Percentiles rank a stretch among this genome's conserved stretches.
These are phyloP conservation scores for Boletus tylopilopsis DNA, from an alignment of 768 basidiomycete species.

Conservation along the genomic window DNA sequence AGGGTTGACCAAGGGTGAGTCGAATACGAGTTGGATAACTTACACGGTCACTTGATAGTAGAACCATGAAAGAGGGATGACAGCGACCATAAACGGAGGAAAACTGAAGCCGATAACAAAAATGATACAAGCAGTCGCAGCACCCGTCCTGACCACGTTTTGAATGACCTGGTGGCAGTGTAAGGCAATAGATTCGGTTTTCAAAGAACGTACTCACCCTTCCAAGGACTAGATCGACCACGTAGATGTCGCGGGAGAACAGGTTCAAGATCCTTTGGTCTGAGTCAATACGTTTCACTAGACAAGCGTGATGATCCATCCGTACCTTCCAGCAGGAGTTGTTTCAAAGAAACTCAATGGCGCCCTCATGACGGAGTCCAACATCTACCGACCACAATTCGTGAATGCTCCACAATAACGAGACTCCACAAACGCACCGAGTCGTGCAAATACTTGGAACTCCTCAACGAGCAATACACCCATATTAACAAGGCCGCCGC, in stretches of 20 bases:
- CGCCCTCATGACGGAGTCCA: constrained; percentile 74
- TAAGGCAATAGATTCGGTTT: neutral
- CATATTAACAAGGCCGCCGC: constrained; percentile 63
- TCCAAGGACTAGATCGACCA: constrained; percentile 79
- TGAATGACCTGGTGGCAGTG: constrained; percentile 48
- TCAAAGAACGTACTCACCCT: constrained; percentile 36
- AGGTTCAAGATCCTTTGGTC: constrained; percentile 72
- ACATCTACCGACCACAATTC: constrained; percentile 51
- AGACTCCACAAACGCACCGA: constrained; percentile 39
- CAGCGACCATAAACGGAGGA: constrained; percentile 73
- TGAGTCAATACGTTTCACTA: neutral
- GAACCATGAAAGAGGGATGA: constrained; percentile 74
- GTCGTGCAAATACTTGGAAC: constrained; percentile 75
- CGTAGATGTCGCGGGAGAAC: constrained; percentile 86
- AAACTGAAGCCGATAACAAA: constrained; percentile 78
- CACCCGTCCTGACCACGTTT: constrained; percentile 62
- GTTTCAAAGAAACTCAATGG: constrained; percentile 87
- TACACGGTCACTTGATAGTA: constrained; percentile 80
- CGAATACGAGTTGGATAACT: constrained; percentile 16
- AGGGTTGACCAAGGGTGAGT: neutral
- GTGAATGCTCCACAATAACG: neutral
- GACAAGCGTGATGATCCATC: neutral
- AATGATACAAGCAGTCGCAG: constrained; percentile 55
- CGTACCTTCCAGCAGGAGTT: constrained; percentile 80
- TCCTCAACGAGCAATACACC: constrained; percentile 73